phyloP scores from a whole-genome alignment of 225 moss, liverwort and hornwort species.

The Asterella californica region DNA sequence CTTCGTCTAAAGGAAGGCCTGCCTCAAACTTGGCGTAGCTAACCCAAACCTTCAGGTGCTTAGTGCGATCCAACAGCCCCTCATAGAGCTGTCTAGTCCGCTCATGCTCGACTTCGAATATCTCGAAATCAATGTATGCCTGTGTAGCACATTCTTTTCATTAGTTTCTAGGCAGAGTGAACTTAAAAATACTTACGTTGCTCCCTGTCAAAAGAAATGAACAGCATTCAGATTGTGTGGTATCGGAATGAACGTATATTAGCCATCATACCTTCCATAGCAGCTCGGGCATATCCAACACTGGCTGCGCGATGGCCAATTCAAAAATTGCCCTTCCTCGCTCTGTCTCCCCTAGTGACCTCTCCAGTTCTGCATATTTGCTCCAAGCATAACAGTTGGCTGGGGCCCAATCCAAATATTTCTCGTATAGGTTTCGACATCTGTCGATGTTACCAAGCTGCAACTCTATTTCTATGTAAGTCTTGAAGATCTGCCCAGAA shows the following conservation, averaged over 20 bases:
- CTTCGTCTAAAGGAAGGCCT: conserved; percentile 64
- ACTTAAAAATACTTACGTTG: too few relatives aligned
- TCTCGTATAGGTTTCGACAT: conserved; percentile 84
- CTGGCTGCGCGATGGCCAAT: conserved; percentile 86
- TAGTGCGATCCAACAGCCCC: conserved; percentile 79
- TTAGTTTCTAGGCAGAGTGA: too few relatives aligned
- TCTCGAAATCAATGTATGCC: conserved; percentile 95
- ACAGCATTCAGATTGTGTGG: neutral
- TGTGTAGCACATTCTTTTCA: conserved; percentile 21
- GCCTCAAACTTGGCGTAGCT: conserved; percentile 96
- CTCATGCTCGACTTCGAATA: conserved; percentile 78
- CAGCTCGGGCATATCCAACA: conserved; percentile 94
- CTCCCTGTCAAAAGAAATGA: too few relatives aligned
- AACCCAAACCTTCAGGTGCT: conserved; percentile 95
- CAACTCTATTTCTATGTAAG: conserved; percentile 79
- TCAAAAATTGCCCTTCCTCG: conserved; percentile 91
- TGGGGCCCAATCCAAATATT: conserved; percentile 92
- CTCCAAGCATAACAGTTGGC: conserved; percentile 99
- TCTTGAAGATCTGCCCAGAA: conserved; percentile 73
- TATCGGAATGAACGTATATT: neutral
- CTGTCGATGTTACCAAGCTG: conserved; percentile 67
- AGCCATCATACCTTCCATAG: conserved; percentile 68
- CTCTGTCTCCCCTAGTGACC: conserved; percentile 80
- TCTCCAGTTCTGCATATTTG: conserved; percentile 95
- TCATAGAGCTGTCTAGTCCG: conserved; percentile 80